Base-by-base conservation (phyloP, 1,284 basidiomycete species). In the Tylopilus orsonianus region DNA sequence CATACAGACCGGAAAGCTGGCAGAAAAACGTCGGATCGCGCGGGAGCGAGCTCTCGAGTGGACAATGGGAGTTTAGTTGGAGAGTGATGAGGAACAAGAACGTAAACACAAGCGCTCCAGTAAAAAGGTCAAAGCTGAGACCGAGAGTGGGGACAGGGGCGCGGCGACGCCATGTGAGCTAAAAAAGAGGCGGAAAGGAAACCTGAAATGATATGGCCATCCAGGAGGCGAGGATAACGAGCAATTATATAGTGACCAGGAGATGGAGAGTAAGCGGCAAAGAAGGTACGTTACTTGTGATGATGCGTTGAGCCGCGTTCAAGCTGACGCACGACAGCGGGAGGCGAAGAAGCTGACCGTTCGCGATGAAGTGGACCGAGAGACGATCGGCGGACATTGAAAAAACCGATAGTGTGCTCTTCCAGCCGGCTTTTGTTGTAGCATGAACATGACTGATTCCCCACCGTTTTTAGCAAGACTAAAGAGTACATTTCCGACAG, bases 21-120 rank as follows among this genome's bases (percentile, higher is more conserved):
- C 85, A 0, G 87, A 89, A 61, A 78, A 87, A 57, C 81, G 92
- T 9, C 77, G 82, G 33, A 64, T 78, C 44, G 88, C 87, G 22
- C 74, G 87, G n/a, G 90, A 90, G 63, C 83, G 93, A 64, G 89
- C 86, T 1, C 74, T 81, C 59, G 79, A 83, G 64, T 90, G 87
- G 88, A 83, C 83, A 29, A 68, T 77, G 38, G 82, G 84, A 52
- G 75, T 81, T 12, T 75, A 76, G 55, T 76, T 81, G 64, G 83
- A 86, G 56, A 87, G 81, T 57, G 87, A 90, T 43, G 87, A 90
- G 50, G 90, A 91, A 57, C 75, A 77, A 41, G 83, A 88, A 64
- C 75, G 78, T 48, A 82, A 80, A 53, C 71, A 74, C 20, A 81
- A 82, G 62, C 85, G 85, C 58, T 66, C 69, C 27, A 53, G 64